phyloP scores from a whole-genome alignment of 192 early-diverging fungal genomes.

The Backusella luteola region DNA sequence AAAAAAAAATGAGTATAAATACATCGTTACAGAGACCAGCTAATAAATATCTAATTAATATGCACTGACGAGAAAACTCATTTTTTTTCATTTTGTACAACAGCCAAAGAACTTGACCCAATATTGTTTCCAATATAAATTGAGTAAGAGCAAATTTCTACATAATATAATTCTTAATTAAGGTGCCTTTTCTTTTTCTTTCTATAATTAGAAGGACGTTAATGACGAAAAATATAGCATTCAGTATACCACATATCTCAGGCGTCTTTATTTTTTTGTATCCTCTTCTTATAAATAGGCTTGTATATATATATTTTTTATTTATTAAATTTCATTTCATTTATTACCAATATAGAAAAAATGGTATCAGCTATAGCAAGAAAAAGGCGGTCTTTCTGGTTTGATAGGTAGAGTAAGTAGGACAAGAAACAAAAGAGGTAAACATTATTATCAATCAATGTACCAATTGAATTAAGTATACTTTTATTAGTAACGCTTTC shows the following conservation, averaged over 20 bases:
- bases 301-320: neutral
- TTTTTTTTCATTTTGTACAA: slow-evolving; percentile 3
- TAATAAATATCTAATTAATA: slow-evolving; percentile 6
- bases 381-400: slow-evolving; percentile 4
- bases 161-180: slow-evolving; percentile 8
- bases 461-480: neutral
- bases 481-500: neutral
- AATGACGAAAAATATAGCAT: neutral
- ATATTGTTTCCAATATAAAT: slow-evolving; percentile 9
- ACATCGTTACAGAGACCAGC: neutral
- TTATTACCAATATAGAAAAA: slow-evolving; percentile 3
- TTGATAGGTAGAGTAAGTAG: slow-evolving; percentile 4
- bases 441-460: neutral
- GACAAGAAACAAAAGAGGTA: slow-evolving; percentile 8
- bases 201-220: neutral
- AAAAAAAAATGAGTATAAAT: neutral
- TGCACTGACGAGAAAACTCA: neutral
- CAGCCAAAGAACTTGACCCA: neutral
- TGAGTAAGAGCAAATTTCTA: slow-evolving; percentile 2
- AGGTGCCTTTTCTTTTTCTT: neutral
- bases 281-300: neutral
- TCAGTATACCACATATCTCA: neutral
- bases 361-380: neutral
- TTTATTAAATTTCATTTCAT: neutral
- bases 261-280: neutral